Percentiles rank a stretch among this genome's conserved stretches.
phyloP scores from a whole-genome alignment of 139 green algal genomes.

The Yamagishiella unicocca region DNA sequence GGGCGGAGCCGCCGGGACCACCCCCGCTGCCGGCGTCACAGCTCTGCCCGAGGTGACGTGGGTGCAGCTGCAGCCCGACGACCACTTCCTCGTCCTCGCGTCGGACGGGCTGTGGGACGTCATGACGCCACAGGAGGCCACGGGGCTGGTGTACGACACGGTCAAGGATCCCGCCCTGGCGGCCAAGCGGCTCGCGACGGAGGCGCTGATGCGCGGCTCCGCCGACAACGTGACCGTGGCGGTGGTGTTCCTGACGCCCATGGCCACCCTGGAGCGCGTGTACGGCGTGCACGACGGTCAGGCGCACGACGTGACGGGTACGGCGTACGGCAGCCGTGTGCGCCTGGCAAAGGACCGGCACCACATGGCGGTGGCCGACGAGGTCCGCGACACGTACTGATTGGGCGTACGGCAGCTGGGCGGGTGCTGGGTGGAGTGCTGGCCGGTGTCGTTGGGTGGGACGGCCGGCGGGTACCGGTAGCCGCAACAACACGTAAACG shows the following conservation, averaged over 20 bases:
- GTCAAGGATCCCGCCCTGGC: conserved; percentile 85
- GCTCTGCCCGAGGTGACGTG: conserved; percentile 80
- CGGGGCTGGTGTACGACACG: conserved; percentile 82
- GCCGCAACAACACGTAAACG: too few relatives aligned
- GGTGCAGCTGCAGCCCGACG: conserved; percentile 60
- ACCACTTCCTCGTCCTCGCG: conserved; percentile 90
- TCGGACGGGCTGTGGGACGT: conserved; percentile 94
- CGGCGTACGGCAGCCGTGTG: conserved; percentile 19
- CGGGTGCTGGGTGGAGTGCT: background rate
- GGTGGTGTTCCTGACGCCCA: conserved; percentile 81
- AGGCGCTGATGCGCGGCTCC: conserved; percentile 81
- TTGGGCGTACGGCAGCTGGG: background rate
- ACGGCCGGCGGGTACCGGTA: too few relatives aligned
- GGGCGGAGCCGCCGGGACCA: background rate
- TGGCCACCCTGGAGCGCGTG: conserved; percentile 73
- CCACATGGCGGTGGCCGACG: conserved; percentile 17
- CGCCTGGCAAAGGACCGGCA: conserved; percentile 5
- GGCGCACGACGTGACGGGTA: conserved; percentile 8
- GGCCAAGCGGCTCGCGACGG: conserved; percentile 83
- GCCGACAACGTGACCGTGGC: conserved; percentile 88
- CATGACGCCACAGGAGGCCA: conserved; percentile 82
- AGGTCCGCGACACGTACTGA: conserved; percentile 58
- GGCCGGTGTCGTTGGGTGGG: too few relatives aligned
- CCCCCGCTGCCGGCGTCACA: conserved; percentile 67
- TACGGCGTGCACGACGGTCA: conserved; percentile 31